A percentile compares a stretch with the other conserved stretches of the same genome.
Evolutionary conservation across 768 basidiomycete genomes (phyloP).

Genomic region (Lanmaoa pseudosensibilis): DNA sequence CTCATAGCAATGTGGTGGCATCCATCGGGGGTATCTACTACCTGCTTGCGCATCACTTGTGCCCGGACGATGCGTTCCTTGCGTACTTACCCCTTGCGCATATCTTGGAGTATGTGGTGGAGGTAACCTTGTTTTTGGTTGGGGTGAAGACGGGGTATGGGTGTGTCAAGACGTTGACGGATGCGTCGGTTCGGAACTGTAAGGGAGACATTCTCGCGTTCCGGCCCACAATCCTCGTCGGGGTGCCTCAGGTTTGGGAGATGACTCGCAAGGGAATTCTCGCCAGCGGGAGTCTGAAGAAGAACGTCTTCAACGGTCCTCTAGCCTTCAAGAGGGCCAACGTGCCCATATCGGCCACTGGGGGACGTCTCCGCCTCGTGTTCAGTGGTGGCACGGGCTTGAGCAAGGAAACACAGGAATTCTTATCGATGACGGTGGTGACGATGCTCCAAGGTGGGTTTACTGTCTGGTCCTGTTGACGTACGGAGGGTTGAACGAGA

Average conservation of each 20-base stretch:
- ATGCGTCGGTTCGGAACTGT: conserved; percentile 85
- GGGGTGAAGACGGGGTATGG: conserved; percentile 89
- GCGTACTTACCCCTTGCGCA: conserved; percentile 95
- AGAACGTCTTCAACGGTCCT: conserved; percentile 77
- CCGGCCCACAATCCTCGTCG: conserved; percentile 84
- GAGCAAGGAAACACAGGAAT: conserved; percentile 86
- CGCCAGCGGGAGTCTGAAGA: conserved; percentile 65
- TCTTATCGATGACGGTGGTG: conserved; percentile 77
- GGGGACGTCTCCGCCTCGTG: conserved; percentile 79
- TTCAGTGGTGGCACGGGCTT: conserved; percentile 87
- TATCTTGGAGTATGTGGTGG: conserved; percentile 94
- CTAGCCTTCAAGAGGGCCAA: conserved; percentile 70
- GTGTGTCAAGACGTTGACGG: conserved; percentile 93
- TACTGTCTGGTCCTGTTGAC: not conserved
- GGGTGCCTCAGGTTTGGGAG: conserved; percentile 97
- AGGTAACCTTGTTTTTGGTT: conserved; percentile 69
- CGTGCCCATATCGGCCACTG: conserved; percentile 75
- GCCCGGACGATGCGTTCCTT: conserved; percentile 48
- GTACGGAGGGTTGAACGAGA: conserved; percentile 1
- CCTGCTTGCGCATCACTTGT: conserved; percentile 60
- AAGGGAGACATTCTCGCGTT: conserved; percentile 85
- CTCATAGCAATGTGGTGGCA: conserved; percentile 82
- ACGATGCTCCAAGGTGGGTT: conserved; percentile 82
- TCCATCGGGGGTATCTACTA: conserved; percentile 79
- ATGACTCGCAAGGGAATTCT: conserved; percentile 94